Evolutionary conservation across 805 yeast genomes (phyloP).

Genomic region (Clavispora phyllophila): DNA sequence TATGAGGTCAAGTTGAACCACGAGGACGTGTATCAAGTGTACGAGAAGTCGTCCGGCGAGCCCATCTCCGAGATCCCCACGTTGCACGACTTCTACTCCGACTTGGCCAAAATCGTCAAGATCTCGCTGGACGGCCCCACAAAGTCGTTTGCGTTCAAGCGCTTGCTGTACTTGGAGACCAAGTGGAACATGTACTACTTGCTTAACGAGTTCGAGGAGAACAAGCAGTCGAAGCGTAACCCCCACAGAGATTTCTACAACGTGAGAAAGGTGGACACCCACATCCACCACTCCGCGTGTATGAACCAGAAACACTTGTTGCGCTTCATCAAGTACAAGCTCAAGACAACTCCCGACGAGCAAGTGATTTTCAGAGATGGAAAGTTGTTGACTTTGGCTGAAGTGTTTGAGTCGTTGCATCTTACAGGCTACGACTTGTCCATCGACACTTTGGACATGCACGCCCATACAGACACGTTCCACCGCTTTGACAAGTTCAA

Average conservation of each 20-base stretch:
- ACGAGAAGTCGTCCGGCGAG: conserved; percentile 28
- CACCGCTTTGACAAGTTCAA: conserved; percentile 97
- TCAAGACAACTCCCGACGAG: conserved; percentile 81
- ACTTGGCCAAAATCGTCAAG: conserved; percentile 65
- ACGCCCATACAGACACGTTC: conserved; percentile 97
- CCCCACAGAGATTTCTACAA: conserved; percentile 98
- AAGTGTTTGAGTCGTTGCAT: conserved; percentile 87
- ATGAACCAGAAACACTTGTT: conserved; percentile 97
- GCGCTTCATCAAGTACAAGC: conserved; percentile 90
- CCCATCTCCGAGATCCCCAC: conserved; percentile 66
- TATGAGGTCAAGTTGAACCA: conserved; percentile 45
- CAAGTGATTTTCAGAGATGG: conserved; percentile 93
- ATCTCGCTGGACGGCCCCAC: conserved; percentile 93
- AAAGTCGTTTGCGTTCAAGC: conserved; percentile 90
- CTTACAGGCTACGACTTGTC: conserved; percentile 92
- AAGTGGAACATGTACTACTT: conserved; percentile 90
- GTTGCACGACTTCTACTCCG: conserved; percentile 78
- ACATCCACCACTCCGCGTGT: conserved; percentile 98
- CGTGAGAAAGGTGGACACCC: conserved; percentile 95
- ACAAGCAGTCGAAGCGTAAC: conserved; percentile 80
- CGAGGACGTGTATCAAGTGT: conserved; percentile 69
- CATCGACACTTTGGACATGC: conserved; percentile 98
- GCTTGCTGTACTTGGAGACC: conserved; percentile 91
- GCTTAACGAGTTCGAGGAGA: conserved; percentile 89
- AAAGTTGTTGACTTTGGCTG: conserved; percentile 73